Conservation (phyloP, 768 basidiomycete species). For the Filobasidium floriforme region DNA sequence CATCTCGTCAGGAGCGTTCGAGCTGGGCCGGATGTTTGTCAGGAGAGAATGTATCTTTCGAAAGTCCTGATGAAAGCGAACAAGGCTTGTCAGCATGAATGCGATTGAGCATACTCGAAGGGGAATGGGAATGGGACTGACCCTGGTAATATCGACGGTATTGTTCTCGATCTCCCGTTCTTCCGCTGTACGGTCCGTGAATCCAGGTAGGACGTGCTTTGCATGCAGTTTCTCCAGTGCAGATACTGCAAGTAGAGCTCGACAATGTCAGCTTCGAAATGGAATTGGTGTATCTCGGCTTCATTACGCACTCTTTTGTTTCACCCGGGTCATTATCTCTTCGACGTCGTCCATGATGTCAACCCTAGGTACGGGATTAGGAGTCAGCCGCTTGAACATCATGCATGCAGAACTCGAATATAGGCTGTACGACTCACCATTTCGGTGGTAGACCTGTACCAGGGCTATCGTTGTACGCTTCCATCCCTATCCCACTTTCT, state of each 20-base stretch:
- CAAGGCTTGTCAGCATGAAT: conserved; percentile 30
- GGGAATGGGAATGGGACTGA: conserved; percentile 43
- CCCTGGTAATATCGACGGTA: conserved; percentile 81
- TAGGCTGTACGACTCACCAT: conserved; percentile 54
- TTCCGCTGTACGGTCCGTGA: conserved; percentile 86
- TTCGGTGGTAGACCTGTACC: conserved; percentile 62
- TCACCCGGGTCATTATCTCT: conserved; percentile 60
- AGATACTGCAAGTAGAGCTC: conserved; percentile 54
- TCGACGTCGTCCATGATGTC: conserved; percentile 86
- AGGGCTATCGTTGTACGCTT: conserved; percentile 48
- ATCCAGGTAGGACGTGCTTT: conserved; percentile 90
- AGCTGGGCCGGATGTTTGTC: conserved; percentile 57
- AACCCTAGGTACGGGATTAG: conserved; percentile 55
- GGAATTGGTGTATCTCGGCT: not conserved
- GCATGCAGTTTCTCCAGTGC: conserved; percentile 90
- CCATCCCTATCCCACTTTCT: conserved; percentile 44
- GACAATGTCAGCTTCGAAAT: not conserved
- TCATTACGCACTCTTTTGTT: conserved; percentile 64
- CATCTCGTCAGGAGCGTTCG: conserved; percentile 46
- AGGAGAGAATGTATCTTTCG: conserved; percentile 57
- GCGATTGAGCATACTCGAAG: not conserved
- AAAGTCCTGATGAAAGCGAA: conserved; percentile 56
- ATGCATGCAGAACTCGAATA: conserved; percentile 1
- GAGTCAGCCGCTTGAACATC: conserved; percentile 21
- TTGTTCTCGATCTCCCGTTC: conserved; percentile 85